phyloP scores from a whole-genome alignment of 768 basidiomycete species.

The Amanita rimosa region DNA sequence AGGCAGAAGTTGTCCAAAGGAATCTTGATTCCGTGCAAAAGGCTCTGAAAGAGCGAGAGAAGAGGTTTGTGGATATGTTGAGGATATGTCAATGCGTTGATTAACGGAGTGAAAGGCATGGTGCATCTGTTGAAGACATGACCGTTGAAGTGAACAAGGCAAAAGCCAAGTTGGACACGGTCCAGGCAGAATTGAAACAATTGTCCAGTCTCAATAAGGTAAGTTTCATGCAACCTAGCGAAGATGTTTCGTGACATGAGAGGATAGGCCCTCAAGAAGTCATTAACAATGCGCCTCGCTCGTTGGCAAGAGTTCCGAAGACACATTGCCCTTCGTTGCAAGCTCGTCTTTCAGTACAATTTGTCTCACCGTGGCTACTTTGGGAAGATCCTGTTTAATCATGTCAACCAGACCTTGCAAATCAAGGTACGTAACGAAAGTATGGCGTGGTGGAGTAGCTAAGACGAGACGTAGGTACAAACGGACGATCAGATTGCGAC shows the following conservation, averaged over 20 bases:
- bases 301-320: constrained; percentile 85
- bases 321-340: constrained; percentile 82
- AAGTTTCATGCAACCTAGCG: constrained; percentile 5
- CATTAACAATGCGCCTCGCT: constrained; percentile 51
- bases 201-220: constrained; percentile 62
- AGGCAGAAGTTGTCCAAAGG: constrained; percentile 41
- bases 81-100: neutral
- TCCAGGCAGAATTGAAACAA: constrained; percentile 49
- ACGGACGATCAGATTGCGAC: constrained; percentile 70
- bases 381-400: constrained; percentile 85
- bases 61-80: constrained; percentile 27
- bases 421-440: constrained; percentile 36
- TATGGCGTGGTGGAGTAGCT: neutral
- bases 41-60: constrained; percentile 58
- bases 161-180: constrained; percentile 44
- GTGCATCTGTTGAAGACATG: constrained; percentile 71
- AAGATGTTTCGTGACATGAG: neutral
- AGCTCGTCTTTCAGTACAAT: constrained; percentile 71
- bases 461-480: constrained; percentile 42
- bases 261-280: constrained; percentile 50
- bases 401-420: constrained; percentile 46
- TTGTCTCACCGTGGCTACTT: constrained; percentile 81
- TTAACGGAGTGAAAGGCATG: constrained; percentile 37
- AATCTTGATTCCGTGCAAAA: constrained; percentile 51
- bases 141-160: constrained; percentile 58